Base-by-base conservation (phyloP, 306 rosid species). In the Senna tora region DNA sequence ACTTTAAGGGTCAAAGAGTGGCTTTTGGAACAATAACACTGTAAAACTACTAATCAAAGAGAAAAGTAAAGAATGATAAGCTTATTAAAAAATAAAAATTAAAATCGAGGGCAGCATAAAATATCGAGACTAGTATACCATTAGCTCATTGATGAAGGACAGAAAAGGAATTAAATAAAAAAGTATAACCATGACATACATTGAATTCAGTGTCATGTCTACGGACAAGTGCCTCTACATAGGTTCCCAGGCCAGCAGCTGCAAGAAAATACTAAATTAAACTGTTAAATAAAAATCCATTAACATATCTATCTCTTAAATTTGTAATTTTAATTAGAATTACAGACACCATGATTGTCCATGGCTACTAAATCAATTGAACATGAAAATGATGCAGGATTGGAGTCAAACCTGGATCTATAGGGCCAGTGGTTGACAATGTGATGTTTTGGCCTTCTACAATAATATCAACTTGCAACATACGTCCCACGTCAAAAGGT, bases 201-300 rank as follows among this genome's bases (percentile, higher is more conserved):
- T 88, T 90, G 80, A 92, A 92, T 75, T 92, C 97, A 56, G 86
- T 75, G 25, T 89, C 96, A 45, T 92, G 97, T 75, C 80, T 87
- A 75, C 97, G 90, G 72, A 84, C 90, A 73, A 92, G 97, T 51
- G 96, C 96, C 84, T 92, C 97, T 22, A 92, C 96, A 75, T 92
- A 89, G 80, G 85, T 89, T 78, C 97, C 97, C 88, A 92, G 78
- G 70, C 97, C 97, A 84, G 94, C 90, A 84, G 97, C 97, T 92
- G 97, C 67, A 61, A 5, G 51, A 79, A 47, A 76, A 41, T 66
- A 22, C 16, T 9, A 38, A 17, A 61, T 61, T 9, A 61, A 22
- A 39, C 56, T 66, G 21, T 45, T 39, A 21, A 41, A 46, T 49
- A 28, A 52, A 43, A 63, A 34, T 51, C 75, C 11, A 25, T 43